phyloP scores from a whole-genome alignment of 805 yeast species.

The Cyberlindnera mississippiensis region DNA sequence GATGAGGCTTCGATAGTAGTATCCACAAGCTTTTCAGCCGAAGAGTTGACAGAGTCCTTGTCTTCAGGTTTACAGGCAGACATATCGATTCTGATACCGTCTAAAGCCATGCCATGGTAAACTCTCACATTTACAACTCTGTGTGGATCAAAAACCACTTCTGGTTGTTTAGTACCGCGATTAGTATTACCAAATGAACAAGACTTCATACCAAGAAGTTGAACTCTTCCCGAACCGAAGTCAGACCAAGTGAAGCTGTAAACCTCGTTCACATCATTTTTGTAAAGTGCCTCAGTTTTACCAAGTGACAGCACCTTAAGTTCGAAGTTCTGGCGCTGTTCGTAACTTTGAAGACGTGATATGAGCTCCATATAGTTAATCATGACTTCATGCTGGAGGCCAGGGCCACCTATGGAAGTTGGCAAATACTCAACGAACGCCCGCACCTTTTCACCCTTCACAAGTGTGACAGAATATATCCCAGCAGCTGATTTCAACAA shows the following conservation, averaged over 20 bases:
- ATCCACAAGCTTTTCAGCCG: conserved; percentile 23
- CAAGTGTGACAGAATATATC: conserved; percentile 67
- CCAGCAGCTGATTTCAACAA: conserved; percentile 58
- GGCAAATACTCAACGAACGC: conserved; percentile 63
- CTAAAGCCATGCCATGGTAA: conserved; percentile 73
- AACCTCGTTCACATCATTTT: conserved; percentile 37
- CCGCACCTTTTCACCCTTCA: conserved; percentile 41
- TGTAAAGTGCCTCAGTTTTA: conserved; percentile 51
- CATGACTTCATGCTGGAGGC: conserved; percentile 50
- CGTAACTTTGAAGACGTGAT: conserved; percentile 29
- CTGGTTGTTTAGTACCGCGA: conserved; percentile 25
- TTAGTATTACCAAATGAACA: conserved; percentile 29
- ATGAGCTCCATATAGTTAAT: conserved; percentile 47
- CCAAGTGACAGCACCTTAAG: conserved; percentile 57
- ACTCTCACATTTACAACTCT: conserved; percentile 52
- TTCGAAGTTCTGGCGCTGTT: conserved; percentile 35
- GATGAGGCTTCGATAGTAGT: conserved; percentile 4
- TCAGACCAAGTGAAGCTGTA: conserved; percentile 26
- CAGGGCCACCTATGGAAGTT: conserved; percentile 49
- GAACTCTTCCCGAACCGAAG: conserved; percentile 41
- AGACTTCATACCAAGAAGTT: conserved; percentile 37
- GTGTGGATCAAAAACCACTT: conserved; percentile 34
- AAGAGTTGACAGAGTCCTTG: conserved; percentile 27
- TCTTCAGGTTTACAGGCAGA: conserved; percentile 25
- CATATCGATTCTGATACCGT: conserved; percentile 61